Evolutionary conservation across 345 rosid species (phyloP).

Genomic region (Brassica juncea): DNA sequence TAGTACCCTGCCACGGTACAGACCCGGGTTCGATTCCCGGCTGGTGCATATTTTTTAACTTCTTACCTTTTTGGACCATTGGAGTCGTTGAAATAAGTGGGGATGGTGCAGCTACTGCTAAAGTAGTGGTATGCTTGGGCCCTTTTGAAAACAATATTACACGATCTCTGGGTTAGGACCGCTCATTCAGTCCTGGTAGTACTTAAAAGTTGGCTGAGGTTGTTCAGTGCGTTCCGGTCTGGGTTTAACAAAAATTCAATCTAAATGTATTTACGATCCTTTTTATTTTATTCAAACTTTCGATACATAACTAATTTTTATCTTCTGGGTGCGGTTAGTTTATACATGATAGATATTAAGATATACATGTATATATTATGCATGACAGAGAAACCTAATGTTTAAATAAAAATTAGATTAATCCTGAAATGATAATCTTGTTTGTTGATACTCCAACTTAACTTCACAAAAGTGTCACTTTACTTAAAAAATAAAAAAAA

Average conservation of each 20-base stretch:
- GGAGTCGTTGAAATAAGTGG: not conserved
- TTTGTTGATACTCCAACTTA: not conserved
- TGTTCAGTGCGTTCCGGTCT: not conserved
- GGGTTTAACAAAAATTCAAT: not conserved
- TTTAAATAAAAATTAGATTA: not conserved
- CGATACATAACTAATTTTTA: not conserved
- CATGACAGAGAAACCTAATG: not conserved
- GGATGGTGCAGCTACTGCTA: not conserved
- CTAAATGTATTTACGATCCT: not conserved
- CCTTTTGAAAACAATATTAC: not conserved
- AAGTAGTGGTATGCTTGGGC: not conserved
- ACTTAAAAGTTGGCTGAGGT: not conserved
- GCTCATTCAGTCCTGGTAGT: not conserved
- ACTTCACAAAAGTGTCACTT: not conserved
- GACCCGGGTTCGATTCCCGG: constrained; percentile 62
- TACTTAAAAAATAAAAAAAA: not conserved
- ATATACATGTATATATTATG: not conserved
- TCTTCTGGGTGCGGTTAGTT: not conserved
- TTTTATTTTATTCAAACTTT: not conserved
- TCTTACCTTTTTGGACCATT: no score
- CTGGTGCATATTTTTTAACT: constrained; percentile 3
- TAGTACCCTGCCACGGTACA: constrained; percentile 81
- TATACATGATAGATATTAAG: not conserved
- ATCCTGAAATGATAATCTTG: not conserved
- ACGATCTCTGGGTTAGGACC: not conserved